Base-by-base conservation (phyloP, 192 early-diverging fungal species). In the Coemansia sp. region DNA sequence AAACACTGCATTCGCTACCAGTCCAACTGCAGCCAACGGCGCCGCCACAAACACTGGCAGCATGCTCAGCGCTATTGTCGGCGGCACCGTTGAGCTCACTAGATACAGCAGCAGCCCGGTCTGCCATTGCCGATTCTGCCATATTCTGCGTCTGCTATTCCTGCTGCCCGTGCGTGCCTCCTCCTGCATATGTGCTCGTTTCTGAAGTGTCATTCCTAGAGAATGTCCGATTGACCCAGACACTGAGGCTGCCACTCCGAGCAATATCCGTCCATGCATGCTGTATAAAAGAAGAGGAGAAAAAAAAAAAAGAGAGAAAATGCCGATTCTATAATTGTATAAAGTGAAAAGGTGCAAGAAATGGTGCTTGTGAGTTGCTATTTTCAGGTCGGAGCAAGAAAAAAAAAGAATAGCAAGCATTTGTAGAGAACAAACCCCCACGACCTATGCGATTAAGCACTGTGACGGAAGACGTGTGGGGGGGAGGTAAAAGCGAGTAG, bases 1-100 rank as follows among this genome's bases (percentile, higher is more conserved):
- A 81, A 89, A 90, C 3, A 89, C 77, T 6, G 89, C 90, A 73
- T 92, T 92, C 60, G 90, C 88, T 16, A 90, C 87, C 51, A 92
- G 68, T 5, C 85, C 86, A 30, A 89, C 85, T 5, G 90, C 89
- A 3, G 88, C 88, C 60, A 92, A 69, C 7, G 90, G 90, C 10
- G 90, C 90, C 16, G 90, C 72, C 49, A 90, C 90, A 60, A 90
- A 86, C 10, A 92, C 88, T 2, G 90, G 90, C 10, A 92, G 81
- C 55, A 89, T 86, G 57, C 88, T 90, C 50, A 92, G 87, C 0
- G 90, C 85, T 31, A 92, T 85, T 7, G 85, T 75, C 0, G 89
- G 87, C 49, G 89, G 89, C 18, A 85, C 86, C 8, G 88, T 85
- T 30, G 89, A 90, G 47, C 89, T 87, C 34, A 85, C 58, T 56